These are phyloP conservation scores for Isabelozyma pseudorhagii DNA, from an alignment of 805 yeast genomes.

Conservation along the genomic window DNA sequence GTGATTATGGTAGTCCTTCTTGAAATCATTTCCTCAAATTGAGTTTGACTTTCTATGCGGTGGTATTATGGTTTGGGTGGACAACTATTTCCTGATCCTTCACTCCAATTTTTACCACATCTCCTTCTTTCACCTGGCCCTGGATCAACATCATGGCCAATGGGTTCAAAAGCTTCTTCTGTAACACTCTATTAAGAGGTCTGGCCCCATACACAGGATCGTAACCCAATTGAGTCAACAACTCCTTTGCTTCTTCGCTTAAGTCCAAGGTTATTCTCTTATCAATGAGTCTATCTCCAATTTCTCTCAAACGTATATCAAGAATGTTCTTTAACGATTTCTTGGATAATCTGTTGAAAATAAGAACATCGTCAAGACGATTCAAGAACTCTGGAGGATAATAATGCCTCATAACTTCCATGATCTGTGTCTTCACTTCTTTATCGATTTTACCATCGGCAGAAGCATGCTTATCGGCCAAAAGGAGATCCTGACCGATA, in stretches of 20 bases:
- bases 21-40: too few species aligned
- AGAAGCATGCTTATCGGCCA: conserved; percentile 58
- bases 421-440: conserved; percentile 53
- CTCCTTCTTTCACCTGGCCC: conserved; percentile 61
- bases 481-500: conserved; percentile 87
- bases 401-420: conserved; percentile 62
- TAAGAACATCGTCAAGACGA: conserved; percentile 89
- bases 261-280: conserved; percentile 66
- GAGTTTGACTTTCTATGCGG: too few species aligned
- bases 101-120: conserved; percentile 25
- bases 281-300: conserved; percentile 72
- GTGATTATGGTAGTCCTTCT: neutral
- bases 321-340: conserved; percentile 73
- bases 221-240: conserved; percentile 84
- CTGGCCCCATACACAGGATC: conserved; percentile 94
- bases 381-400: conserved; percentile 96
- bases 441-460: conserved; percentile 60
- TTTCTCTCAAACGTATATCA: conserved; percentile 78
- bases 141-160: conserved; percentile 76
- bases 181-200: conserved; percentile 88
- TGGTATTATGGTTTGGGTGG: conserved; percentile 28
- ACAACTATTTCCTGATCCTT: conserved; percentile 22
- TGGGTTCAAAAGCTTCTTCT: conserved; percentile 81
- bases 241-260: conserved; percentile 62
- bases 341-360: conserved; percentile 86